Evolutionary conservation across 2,329 filamentous ascomycete species (phyloP).

Genomic region (Xylariaceae sp.): DNA sequence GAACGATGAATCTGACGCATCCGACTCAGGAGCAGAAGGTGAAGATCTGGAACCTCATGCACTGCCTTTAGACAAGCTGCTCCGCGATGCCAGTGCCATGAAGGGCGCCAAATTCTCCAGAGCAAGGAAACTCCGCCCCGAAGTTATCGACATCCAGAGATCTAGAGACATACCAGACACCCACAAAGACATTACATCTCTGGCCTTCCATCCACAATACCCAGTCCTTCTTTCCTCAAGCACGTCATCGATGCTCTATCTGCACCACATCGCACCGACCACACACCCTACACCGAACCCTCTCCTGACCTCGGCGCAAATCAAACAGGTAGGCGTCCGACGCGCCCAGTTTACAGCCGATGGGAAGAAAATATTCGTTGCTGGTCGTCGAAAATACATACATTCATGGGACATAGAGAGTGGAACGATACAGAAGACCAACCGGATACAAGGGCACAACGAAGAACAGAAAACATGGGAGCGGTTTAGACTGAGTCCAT

Average conservation of each 20-base stretch:
- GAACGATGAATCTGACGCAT: slow-evolving; percentile 31
- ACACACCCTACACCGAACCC: slow-evolving; percentile 79
- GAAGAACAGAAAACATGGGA: slow-evolving; percentile 90
- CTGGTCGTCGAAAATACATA: slow-evolving; percentile 84
- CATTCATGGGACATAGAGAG: slow-evolving; percentile 88
- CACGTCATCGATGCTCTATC: slow-evolving; percentile 75
- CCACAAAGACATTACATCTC: slow-evolving; percentile 75
- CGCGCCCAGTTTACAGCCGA: slow-evolving; percentile 73
- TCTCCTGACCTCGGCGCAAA: slow-evolving; percentile 82
- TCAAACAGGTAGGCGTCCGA: slow-evolving; percentile 77
- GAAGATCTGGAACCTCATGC: slow-evolving; percentile 57
- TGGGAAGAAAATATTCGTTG: slow-evolving; percentile 81
- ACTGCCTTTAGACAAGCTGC: slow-evolving; percentile 73
- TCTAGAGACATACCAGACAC: slow-evolving; percentile 78
- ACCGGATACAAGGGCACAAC: slow-evolving; percentile 68
- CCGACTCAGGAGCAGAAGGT: slow-evolving; percentile 35
- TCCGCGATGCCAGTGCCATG: slow-evolving; percentile 70
- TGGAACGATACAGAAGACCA: slow-evolving; percentile 78
- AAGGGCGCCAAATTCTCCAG: slow-evolving; percentile 51
- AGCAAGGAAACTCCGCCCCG: slow-evolving; percentile 72
- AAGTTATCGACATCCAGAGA: slow-evolving; percentile 85
- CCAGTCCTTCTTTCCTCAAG: slow-evolving; percentile 89
- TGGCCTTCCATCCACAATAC: slow-evolving; percentile 85
- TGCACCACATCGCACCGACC: slow-evolving; percentile 81
- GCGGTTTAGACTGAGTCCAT: slow-evolving; percentile 79